Conservation (phyloP, 495 filamentous ascomycete genomes). For the Talaromyces thailandensis region DNA sequence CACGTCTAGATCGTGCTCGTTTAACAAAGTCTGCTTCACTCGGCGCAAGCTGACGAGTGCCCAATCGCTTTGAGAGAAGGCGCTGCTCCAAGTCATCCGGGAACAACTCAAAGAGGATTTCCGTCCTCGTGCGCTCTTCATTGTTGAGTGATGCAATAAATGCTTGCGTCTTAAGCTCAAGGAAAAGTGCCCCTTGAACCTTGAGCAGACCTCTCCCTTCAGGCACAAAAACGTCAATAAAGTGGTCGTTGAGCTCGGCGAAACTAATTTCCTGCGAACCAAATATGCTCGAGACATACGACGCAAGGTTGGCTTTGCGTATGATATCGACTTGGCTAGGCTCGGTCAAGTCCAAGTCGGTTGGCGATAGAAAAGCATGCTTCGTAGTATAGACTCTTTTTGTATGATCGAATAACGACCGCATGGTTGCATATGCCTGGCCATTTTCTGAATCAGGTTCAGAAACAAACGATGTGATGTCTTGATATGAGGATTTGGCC, state of each 20-base stretch:
- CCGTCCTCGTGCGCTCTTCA: slow-evolving; percentile 53
- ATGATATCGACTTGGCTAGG: slow-evolving; percentile 64
- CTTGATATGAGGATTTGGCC: slow-evolving; percentile 57
- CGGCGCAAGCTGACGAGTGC: slow-evolving; percentile 51
- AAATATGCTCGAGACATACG: slow-evolving; percentile 75
- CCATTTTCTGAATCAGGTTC: slow-evolving; percentile 65
- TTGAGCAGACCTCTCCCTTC: slow-evolving; percentile 64
- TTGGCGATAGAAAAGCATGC: slow-evolving; percentile 59
- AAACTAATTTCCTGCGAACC: slow-evolving; percentile 76
- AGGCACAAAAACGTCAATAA: slow-evolving; percentile 75
- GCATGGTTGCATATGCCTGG: slow-evolving; percentile 72
- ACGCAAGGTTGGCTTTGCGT: slow-evolving; percentile 79
- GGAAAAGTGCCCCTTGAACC: slow-evolving; percentile 60
- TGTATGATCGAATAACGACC: slow-evolving; percentile 71
- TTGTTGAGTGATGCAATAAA: slow-evolving; percentile 66
- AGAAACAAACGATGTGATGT: slow-evolving; percentile 67
- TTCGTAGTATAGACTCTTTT: slow-evolving; percentile 69
- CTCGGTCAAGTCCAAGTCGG: slow-evolving; percentile 63
- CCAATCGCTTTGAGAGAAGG: slow-evolving; percentile 56
- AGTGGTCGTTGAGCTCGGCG: slow-evolving; percentile 73
- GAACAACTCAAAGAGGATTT: slow-evolving; percentile 66
- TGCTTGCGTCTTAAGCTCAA: slow-evolving; percentile 81
- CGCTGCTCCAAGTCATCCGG: slow-evolving; percentile 56
- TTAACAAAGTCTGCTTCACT: slow-evolving; percentile 70
- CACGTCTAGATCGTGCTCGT: slow-evolving; percentile 52